Base-by-base conservation (phyloP, 495 filamentous ascomycete species). In the Chaetomium tenue region DNA sequence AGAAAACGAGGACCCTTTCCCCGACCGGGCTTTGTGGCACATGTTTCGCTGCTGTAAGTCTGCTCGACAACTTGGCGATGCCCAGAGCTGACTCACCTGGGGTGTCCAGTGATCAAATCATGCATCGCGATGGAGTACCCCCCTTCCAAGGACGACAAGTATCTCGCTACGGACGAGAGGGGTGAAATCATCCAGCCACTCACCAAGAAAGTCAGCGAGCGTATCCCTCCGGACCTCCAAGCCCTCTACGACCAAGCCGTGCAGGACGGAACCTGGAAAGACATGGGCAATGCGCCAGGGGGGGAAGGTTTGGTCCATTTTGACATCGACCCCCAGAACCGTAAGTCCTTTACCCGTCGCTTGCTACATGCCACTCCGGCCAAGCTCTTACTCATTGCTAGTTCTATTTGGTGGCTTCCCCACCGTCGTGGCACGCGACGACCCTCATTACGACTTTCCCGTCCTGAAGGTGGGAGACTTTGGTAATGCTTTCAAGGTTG, bases 41-140 rank as follows among this genome's bases (percentile, higher is more conserved):
- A 55, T 55, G 11, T 39, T 55, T 3, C 53, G 39, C 8, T 55
- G 53, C 22, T 15, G 53, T 55, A 20, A 55, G 53, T 55, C 33
- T 1, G 5, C n/a, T 2, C 30, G n/a, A 20, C 39, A 44, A 28
- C 25, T 12, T 53, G 4, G 0, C 7, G 13, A 15, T 26, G 15
- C 7, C 28, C 51, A 2, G 26, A n/a, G 5, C 11, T 30, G 6
- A 53, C 28, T 0, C 5, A 3, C 5, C 40, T 44, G 6, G 33
- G 1, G 6, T 40, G 40, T 15, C 40, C 18, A 55, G 53, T 39
- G 1, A 22, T 55, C 28, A 28, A 55, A 22, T 7, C 2, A 16
- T 55, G 53, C 8, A 55, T 55, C 11, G 30, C 53, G 7, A 16
- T 55, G 16, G 53, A 55, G 53, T 55, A 37, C 30, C 53, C 53